Conservation (phyloP, 2,329 filamentous ascomycete genomes). For the Talaromyces piceae region DNA sequence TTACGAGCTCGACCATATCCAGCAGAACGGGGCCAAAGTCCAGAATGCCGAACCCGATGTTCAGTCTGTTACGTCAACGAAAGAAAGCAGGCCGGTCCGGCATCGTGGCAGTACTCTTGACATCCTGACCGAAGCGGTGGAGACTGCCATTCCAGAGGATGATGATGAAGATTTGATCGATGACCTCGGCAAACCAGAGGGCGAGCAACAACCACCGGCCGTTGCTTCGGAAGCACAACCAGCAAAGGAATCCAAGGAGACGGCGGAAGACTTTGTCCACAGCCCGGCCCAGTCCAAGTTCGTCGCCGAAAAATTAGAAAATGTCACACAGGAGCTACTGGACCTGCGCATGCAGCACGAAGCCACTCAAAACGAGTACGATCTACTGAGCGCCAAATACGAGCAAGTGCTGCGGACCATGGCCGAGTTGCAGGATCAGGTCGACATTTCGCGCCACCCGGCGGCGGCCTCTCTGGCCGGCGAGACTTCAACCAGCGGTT, state of each 20-base stretch:
- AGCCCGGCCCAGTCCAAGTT: conserved; percentile 76
- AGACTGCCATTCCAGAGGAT: conserved; percentile 40
- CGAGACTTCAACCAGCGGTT: conserved; percentile 30
- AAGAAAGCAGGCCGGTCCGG: conserved; percentile 20
- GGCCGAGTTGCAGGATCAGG: conserved; percentile 70
- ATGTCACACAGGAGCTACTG: conserved; percentile 82
- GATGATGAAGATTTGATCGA: conserved; percentile 35
- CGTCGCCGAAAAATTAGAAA: conserved; percentile 87
- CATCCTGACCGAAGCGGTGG: conserved; percentile 37
- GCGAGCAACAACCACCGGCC: conserved; percentile 17
- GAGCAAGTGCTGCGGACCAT: conserved; percentile 77
- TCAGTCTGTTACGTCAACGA: conserved; percentile 10
- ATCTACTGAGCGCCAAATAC: conserved; percentile 78
- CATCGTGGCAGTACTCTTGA: conserved; percentile 32
- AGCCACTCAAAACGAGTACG: conserved; percentile 69
- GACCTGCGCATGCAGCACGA: conserved; percentile 89
- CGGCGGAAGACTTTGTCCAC: conserved; percentile 39
- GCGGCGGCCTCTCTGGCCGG: conserved; percentile 41
- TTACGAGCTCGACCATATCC: conserved; percentile 72
- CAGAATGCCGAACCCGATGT: conserved; percentile 20
- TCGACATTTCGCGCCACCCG: conserved; percentile 67
- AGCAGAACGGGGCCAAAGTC: conserved; percentile 47
- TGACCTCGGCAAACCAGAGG: conserved; percentile 21
- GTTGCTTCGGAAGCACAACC: conserved; percentile 30
- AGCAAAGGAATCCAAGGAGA: conserved; percentile 17